Conservation (phyloP, 345 rosid genomes). For the Rhodomyrtus tomentosa region DNA sequence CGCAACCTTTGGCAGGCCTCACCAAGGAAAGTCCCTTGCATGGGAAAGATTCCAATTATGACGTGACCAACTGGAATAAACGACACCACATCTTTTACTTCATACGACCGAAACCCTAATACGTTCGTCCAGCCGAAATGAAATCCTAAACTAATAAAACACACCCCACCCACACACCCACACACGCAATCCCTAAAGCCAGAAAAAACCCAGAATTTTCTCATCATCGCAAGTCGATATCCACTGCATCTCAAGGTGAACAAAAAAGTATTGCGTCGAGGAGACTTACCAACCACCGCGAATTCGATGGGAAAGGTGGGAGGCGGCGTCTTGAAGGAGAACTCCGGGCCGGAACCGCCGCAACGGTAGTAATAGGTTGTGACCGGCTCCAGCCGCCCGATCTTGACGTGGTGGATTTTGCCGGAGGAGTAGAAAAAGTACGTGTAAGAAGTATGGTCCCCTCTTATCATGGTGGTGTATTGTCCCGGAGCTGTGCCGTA, state of each 20-base stretch:
- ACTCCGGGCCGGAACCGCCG: conserved; percentile 58
- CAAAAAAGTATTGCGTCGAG: background rate
- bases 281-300: conserved; percentile 51
- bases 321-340: conserved; percentile 77
- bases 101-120: background rate
- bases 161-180: no score
- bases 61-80: background rate
- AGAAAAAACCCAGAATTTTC: background rate
- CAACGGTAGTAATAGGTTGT: conserved; percentile 63
- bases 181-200: no score
- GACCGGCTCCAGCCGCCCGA: conserved; percentile 60
- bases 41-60: background rate
- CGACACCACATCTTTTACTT: background rate
- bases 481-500: conserved; percentile 45
- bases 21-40: background rate
- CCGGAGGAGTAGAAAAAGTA: conserved; percentile 66
- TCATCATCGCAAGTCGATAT: background rate
- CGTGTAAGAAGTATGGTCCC: conserved; percentile 46
- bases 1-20: background rate
- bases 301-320: conserved; percentile 55
- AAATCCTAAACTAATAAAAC: background rate
- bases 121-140: background rate
- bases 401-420: conserved; percentile 71
- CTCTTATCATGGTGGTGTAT: conserved; percentile 31
- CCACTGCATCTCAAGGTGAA: background rate